Percentiles rank a stretch among this genome's conserved stretches.
Conservation (phyloP, 106 monocot genomes). For the Dendrobium nobile region DNA sequence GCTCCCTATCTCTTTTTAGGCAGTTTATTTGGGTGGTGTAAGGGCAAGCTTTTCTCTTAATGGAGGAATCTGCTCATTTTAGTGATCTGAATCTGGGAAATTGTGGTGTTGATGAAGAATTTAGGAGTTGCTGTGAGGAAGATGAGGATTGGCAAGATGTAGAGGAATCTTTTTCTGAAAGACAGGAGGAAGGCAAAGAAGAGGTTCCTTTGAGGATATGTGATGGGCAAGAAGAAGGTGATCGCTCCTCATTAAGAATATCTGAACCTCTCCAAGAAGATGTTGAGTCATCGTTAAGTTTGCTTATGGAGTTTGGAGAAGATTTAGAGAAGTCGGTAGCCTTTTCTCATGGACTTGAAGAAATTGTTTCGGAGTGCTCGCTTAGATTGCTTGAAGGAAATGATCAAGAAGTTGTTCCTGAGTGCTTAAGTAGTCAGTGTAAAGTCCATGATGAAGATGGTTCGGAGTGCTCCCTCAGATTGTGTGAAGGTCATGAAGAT, state of each 20-base stretch:
- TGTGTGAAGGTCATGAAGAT: slow-evolving; percentile 10
- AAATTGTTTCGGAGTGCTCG: not conserved
- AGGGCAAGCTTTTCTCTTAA: not conserved
- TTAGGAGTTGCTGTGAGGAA: slow-evolving; percentile 66
- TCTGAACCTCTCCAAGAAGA: not conserved
- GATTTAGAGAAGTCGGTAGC: not conserved
- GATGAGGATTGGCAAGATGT: slow-evolving; percentile 80
- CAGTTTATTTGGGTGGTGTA: not conserved
- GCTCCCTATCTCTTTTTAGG: too few species aligned
- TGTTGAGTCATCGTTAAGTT: not conserved
- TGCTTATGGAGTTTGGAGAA: not conserved
- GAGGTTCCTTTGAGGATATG: not conserved
- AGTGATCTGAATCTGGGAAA: slow-evolving; percentile 18
- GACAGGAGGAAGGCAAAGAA: not conserved
- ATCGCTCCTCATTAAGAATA: not conserved
- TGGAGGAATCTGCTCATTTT: slow-evolving; percentile 2
- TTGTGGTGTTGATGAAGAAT: slow-evolving; percentile 62
- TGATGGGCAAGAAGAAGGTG: not conserved
- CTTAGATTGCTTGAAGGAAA: not conserved
- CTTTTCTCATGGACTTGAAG: not conserved
- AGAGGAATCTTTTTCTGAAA: slow-evolving; percentile 34
- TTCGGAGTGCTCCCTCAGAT: not conserved
- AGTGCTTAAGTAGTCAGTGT: not conserved
- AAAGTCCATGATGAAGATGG: not conserved
- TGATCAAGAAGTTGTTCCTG: not conserved